Base-by-base conservation (phyloP, 371 early-diverging fungal genomes). In the Mucor irregularis region DNA sequence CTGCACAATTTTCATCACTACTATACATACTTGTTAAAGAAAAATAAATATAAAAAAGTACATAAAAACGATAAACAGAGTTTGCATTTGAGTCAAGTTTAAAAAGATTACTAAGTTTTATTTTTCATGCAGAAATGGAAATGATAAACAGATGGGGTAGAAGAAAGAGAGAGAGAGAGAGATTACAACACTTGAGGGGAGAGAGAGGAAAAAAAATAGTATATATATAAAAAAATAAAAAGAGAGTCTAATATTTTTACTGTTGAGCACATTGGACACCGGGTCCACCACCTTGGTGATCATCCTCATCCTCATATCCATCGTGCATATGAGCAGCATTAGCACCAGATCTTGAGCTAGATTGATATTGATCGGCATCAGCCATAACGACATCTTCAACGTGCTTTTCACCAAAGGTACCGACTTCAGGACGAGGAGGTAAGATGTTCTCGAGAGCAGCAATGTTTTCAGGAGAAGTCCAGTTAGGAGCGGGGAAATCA, bases 221-320 rank as follows among this genome's bases (percentile, higher is more conserved):
- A 39, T 17, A 21, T 39, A n/a, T 39, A 21, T 19, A 17, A 39
- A 39, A 39, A 16, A 39, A 19, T 39, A 39, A 37, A 37, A 37
- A 4, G 16, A 39, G n/a, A 29, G 49, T 47, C 47, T 31, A 52
- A 31, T 43, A 33, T 45, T 62, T 16, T 54, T 94, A 95, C 80
- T 94, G 95, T 71, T 95, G 95, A 25, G 95, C 94, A 73, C 98
- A 98, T 80, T 96, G 97, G 38, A 98, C 97, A 39, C 89, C 89
- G 14, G 94, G 90, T 14, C 82, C 82, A 49, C 71, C 69, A 43
- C 76, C 72, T 16, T 79, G 85, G 3, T 78, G 78, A 25, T 87
- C 90, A 21, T 90, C 84, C 40, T 84, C 87, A 53, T 88, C 92
- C 31, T 91, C 85, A 53, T 85, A 82, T 31, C 83, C 89, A 37